Percentiles rank a stretch among this genome's conserved stretches.
These are phyloP conservation scores for Pleurostoma richardsiae DNA, from an alignment of 2,329 filamentous ascomycete genomes.

Conservation along the genomic window DNA sequence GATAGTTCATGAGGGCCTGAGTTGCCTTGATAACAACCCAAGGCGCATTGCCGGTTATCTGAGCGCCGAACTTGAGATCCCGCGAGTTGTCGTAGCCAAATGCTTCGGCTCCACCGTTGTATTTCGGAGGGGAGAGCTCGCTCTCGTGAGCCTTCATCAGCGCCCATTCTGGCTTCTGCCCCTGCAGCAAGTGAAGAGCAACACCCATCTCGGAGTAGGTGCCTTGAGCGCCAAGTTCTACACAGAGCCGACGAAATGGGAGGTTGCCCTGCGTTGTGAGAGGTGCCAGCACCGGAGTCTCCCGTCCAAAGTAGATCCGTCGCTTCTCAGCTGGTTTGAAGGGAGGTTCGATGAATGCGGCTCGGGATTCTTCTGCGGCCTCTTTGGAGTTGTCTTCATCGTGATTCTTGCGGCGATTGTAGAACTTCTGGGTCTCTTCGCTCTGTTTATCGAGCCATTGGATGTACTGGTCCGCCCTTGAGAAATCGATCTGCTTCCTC, in stretches of 20 bases:
- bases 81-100: slow-evolving; percentile 74
- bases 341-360: slow-evolving; percentile 78
- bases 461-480: slow-evolving; percentile 70
- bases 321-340: slow-evolving; percentile 91
- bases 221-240: slow-evolving; percentile 81
- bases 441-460: slow-evolving; percentile 70
- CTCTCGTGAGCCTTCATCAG: slow-evolving; percentile 87
- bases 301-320: slow-evolving; percentile 85
- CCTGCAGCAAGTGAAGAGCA: slow-evolving; percentile 82
- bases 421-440: slow-evolving; percentile 40
- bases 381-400: slow-evolving; percentile 23
- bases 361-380: slow-evolving; percentile 64
- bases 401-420: slow-evolving; percentile 24
- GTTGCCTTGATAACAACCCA: slow-evolving; percentile 87
- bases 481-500: slow-evolving; percentile 65
- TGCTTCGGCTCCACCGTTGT: slow-evolving; percentile 42
- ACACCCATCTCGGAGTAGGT: slow-evolving; percentile 99
- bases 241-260: slow-evolving; percentile 86
- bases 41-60: slow-evolving; percentile 88
- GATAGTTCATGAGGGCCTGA: slow-evolving; percentile 69
- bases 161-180: slow-evolving; percentile 89
- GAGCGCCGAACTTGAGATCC: slow-evolving; percentile 85
- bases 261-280: slow-evolving; percentile 96
- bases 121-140: slow-evolving; percentile 68
- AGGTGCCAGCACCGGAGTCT: slow-evolving; percentile 90